Conservation (phyloP, 176 grass and related monocot genomes). For the Avena insularis region DNA sequence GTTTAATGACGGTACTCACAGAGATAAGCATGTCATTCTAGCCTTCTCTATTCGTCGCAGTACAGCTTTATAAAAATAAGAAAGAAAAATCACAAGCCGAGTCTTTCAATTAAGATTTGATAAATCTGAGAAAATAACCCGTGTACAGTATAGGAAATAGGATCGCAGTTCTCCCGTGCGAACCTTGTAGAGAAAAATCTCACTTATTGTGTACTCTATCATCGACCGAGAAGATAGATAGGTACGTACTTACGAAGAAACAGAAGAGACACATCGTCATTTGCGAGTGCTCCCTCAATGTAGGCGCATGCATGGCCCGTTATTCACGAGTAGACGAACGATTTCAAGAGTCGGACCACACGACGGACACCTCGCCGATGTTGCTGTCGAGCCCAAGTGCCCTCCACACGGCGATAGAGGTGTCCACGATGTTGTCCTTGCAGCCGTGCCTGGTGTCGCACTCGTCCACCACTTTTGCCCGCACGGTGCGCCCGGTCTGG, state of each 20-base stretch:
- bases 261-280: too few relatives aligned
- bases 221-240: background rate
- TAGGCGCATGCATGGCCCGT: too few relatives aligned
- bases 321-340: too few relatives aligned
- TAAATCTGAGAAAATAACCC: too few relatives aligned
- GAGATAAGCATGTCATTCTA: background rate
- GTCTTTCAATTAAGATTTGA: background rate
- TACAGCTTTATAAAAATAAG: background rate
- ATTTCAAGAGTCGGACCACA: too few relatives aligned
- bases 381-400: conserved; percentile 51
- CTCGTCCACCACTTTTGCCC: conserved; percentile 48
- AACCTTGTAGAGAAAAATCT: background rate
- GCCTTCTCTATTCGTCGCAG: background rate
- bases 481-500: conserved; percentile 9
- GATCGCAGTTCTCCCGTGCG: background rate
- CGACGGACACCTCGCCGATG: conserved; percentile 20
- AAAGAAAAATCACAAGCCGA: background rate
- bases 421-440: conserved; percentile 51
- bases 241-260: background rate
- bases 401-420: conserved; percentile 52
- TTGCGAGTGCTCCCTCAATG: too few relatives aligned
- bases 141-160: background rate
- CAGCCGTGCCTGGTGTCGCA: conserved; percentile 46
- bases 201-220: background rate
- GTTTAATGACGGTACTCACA: too few relatives aligned